A percentile compares a stretch with the other conserved stretches of the same genome.
phyloP scores from a whole-genome alignment of 371 early-diverging fungal genomes.

The Haplosporangium sp. region DNA sequence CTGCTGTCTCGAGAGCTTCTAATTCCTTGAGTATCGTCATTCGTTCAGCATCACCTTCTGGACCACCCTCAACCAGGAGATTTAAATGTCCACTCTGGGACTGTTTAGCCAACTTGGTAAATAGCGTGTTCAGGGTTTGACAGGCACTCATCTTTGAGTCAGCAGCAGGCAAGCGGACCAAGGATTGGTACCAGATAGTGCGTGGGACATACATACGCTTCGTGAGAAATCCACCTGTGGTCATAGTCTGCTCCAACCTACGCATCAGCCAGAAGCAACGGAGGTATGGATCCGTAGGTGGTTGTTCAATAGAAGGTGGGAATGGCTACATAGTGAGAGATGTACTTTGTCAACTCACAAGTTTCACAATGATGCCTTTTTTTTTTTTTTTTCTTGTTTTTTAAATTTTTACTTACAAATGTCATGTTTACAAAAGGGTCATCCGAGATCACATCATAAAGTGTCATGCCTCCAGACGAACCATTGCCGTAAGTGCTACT shows the following conservation, averaged over 20 bases:
- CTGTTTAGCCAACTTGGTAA: slow-evolving; percentile 28
- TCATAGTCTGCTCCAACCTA: slow-evolving; percentile 27
- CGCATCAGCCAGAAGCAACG: slow-evolving; percentile 61
- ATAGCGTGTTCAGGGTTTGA: slow-evolving; percentile 22
- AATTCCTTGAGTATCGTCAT: slow-evolving; percentile 45
- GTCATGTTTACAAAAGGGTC: slow-evolving; percentile 45
- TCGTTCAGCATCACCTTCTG: slow-evolving; percentile 36
- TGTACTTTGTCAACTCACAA: background rate
- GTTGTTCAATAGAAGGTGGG: slow-evolving; percentile 48
- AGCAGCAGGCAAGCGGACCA: slow-evolving; percentile 47
- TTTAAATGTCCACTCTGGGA: slow-evolving; percentile 17
- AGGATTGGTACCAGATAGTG: slow-evolving; percentile 55
- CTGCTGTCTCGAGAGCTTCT: slow-evolving; percentile 43
- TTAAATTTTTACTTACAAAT: slow-evolving; percentile 36
- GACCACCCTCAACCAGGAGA: slow-evolving; percentile 37
- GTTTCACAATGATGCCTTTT: background rate
- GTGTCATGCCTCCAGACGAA: slow-evolving; percentile 29
- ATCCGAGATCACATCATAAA: slow-evolving; percentile 44
- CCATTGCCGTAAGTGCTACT: background rate
- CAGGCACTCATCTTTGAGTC: slow-evolving; percentile 53
- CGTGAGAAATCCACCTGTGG: slow-evolving; percentile 53
- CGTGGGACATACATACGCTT: slow-evolving; percentile 58
- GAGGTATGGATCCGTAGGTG: slow-evolving; percentile 53
- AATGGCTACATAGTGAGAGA: slow-evolving; percentile 20
- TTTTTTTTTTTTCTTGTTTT: background rate